Evolutionary conservation across 129 eudicot species (phyloP), one percentile per base, ranked within the genome.

Genomic region (Scalesia atractyloides): DNA sequence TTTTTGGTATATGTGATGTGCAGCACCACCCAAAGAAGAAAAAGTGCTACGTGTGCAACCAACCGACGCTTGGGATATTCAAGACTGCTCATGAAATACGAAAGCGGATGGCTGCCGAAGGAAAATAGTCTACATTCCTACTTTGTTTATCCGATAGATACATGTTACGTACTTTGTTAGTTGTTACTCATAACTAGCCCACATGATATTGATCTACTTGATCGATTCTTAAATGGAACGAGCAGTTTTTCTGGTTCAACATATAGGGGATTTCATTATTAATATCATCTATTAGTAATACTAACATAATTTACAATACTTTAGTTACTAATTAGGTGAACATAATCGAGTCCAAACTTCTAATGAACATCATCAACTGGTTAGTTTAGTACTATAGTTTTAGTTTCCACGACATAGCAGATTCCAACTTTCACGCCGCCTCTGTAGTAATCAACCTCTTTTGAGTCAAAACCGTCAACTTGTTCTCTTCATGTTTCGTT

Each of bases 21-120:
- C 44, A 39, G 8, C 44, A 39, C 44, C 44, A 39, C 1, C 9
- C 44, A 5, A 6, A 39, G 8, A 94, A 86, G 81, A 94, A 90
- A 72, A 90, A 88, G 72, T 94, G 97, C 75, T 94, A 79, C 53
- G 97, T 94, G 7, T 94, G 99, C 85, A 84, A 90, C 85, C 85
- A 85, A 76, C 97, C 96, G 11, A 94, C 99, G 2, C 79, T 76
- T 66, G 99, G 99, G 30, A 88, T 90, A 71, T 94, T 94, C 85
- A 88, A 94, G 58, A 82, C 97, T 4, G 99, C 97, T 0, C 87
- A 82, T 58, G 96, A 88, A 83, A 90, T 94, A 67, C 87, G 86
- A 52, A 90, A 88, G 79, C 86, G 68, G 74, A 88, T 57, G 83
- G 87, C 88, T 41, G 91, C 88, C 1, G 90, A 83, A 51, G 75